Conservation (phyloP, 495 filamentous ascomycete species). For the Durotheca rogersii region DNA sequence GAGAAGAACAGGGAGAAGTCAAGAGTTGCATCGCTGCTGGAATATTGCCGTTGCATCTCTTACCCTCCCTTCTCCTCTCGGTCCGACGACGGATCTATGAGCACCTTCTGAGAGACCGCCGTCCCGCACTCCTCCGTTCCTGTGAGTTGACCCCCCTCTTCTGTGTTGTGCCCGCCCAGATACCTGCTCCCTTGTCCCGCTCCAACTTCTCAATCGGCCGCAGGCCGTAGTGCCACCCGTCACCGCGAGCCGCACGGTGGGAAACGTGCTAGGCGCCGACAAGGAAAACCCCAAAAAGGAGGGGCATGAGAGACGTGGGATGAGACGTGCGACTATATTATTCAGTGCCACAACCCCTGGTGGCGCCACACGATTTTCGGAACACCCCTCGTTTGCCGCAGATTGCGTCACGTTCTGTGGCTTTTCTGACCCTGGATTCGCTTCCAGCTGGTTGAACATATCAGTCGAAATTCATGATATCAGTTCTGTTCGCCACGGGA, state of each 20-base stretch:
- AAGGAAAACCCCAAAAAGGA: too few species aligned
- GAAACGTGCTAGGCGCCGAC: conserved; percentile 3
- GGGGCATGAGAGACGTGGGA: conserved; percentile 16
- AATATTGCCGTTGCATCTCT: conserved; percentile 38
- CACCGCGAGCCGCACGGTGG: conserved; percentile 21
- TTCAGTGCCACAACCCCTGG: conserved; percentile 29
- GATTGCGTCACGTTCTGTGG: conserved; percentile 33
- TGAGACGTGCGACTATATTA: conserved; percentile 29
- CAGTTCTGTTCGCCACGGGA: not conserved
- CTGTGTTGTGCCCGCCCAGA: not conserved
- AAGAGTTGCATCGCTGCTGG: conserved; percentile 35
- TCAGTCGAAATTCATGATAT: conserved; percentile 18
- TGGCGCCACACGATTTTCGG: conserved; percentile 31
- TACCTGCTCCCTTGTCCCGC: conserved; percentile 23
- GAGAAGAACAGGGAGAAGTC: conserved; percentile 11
- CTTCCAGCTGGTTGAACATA: conserved; percentile 10
- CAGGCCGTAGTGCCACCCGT: conserved; percentile 17
- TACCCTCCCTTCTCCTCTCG: conserved; percentile 13
- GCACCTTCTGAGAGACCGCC: conserved; percentile 8
- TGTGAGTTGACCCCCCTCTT: conserved; percentile 16
- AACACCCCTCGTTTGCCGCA: conserved; percentile 31
- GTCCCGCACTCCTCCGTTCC: conserved; percentile 20
- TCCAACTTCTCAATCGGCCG: conserved; percentile 22
- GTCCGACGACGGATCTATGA: conserved; percentile 9
- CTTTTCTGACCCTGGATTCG: conserved; percentile 16